Conservation (phyloP, 1,139 yeast genomes). For the Geotrichum citri-aurantii region DNA sequence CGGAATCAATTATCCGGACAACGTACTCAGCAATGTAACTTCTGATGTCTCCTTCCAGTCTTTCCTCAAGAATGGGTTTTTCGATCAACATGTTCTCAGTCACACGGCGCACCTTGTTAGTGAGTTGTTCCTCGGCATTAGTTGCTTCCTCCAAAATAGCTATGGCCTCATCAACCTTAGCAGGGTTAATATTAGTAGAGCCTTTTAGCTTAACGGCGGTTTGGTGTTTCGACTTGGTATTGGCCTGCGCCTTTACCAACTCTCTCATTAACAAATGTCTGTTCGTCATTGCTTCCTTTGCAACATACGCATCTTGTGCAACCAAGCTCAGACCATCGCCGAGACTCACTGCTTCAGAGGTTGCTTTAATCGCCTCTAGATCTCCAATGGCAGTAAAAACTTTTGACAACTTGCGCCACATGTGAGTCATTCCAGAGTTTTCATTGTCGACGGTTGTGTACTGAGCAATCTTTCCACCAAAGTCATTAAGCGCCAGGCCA, state of each 20-base stretch:
- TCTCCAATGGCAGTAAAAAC: conserved; percentile 70
- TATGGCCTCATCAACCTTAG: conserved; percentile 87
- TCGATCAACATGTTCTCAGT: conserved; percentile 83
- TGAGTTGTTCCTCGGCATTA: conserved; percentile 68
- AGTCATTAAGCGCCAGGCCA: conserved; percentile 55
- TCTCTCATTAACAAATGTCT: conserved; percentile 91
- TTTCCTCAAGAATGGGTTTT: conserved; percentile 49
- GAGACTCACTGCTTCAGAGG: conserved; percentile 66
- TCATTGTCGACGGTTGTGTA: conserved; percentile 48
- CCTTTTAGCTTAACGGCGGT: conserved; percentile 70
- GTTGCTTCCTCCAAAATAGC: conserved; percentile 73
- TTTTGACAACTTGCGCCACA: conserved; percentile 77
- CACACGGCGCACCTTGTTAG: conserved; percentile 69
- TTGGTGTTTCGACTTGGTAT: conserved; percentile 63
- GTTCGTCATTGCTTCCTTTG: conserved; percentile 89
- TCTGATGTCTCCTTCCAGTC: conserved; percentile 53
- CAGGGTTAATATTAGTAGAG: conserved; percentile 72
- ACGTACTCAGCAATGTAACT: conserved; percentile 55
- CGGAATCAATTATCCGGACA: conserved; percentile 74
- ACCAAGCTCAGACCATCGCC: conserved; percentile 70
- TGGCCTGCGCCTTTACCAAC: conserved; percentile 68
- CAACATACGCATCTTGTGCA: conserved; percentile 71
- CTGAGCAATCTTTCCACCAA: conserved; percentile 52
- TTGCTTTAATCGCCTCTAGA: conserved; percentile 64
- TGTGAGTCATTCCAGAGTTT: conserved; percentile 65